These are phyloP conservation scores for Leishmania arabica DNA, from an alignment of 208 protist genomes.

Conservation along the genomic window DNA sequence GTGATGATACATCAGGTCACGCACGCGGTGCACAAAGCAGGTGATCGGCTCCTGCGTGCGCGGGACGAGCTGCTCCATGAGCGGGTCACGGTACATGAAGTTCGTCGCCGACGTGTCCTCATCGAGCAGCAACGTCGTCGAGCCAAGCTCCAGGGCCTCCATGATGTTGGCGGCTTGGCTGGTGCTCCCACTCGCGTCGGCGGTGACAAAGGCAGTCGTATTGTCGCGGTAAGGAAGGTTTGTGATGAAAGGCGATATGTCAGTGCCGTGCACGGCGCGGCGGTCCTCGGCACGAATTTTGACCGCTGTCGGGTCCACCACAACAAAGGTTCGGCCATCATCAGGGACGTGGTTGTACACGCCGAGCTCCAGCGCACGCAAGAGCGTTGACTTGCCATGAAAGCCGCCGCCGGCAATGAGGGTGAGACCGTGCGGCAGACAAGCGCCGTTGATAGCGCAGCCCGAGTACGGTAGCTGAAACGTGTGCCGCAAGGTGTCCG, in stretches of 20 bases:
- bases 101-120: slow-evolving; percentile 97
- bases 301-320: slow-evolving; percentile 76
- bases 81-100: slow-evolving; percentile 94
- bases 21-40: slow-evolving; percentile 80
- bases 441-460: slow-evolving; percentile 80
- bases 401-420: slow-evolving; percentile 96
- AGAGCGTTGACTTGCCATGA: slow-evolving; percentile 95
- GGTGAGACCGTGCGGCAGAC: slow-evolving; percentile 90
- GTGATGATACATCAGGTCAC: slow-evolving; percentile 63
- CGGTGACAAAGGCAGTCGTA: slow-evolving; percentile 69
- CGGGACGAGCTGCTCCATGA: slow-evolving; percentile 92
- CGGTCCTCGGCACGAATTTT: slow-evolving; percentile 96
- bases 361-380: slow-evolving; percentile 90
- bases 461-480: slow-evolving; percentile 80
- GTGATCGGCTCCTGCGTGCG: slow-evolving; percentile 93
- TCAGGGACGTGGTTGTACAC: slow-evolving; percentile 95
- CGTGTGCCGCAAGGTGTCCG: slow-evolving; percentile 51
- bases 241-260: slow-evolving; percentile 95
- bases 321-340: slow-evolving; percentile 93
- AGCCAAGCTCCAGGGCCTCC: slow-evolving; percentile 94
- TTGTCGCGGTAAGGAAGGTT: slow-evolving; percentile 85
- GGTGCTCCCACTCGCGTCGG: slow-evolving; percentile 91
- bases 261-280: slow-evolving; percentile 79
- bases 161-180: slow-evolving; percentile 93
- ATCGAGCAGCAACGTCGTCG: slow-evolving; percentile 90